Evolutionary conservation across 768 basidiomycete species (phyloP).

Genomic region (Termitomyces titanicus): DNA sequence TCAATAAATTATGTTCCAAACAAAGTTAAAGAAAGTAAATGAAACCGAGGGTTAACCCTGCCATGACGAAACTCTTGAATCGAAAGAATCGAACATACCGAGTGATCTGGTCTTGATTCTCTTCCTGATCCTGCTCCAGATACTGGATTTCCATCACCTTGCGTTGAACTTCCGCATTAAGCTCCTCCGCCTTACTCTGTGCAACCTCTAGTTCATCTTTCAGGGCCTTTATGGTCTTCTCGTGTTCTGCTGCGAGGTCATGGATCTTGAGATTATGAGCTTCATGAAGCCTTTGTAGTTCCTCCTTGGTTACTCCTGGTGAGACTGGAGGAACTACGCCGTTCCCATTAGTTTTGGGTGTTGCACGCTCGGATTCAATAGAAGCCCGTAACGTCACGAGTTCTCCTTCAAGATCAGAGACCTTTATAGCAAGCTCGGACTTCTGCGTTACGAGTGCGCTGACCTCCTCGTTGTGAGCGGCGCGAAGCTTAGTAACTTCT

Average conservation of each 20-base stretch:
- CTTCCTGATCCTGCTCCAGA: conserved; percentile 77
- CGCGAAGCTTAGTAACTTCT: conserved; percentile 61
- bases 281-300: conserved; percentile 73
- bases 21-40: conserved; percentile 47
- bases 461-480: conserved; percentile 60
- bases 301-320: conserved; percentile 66
- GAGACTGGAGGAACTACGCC: conserved; percentile 34
- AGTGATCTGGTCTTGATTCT: conserved; percentile 68
- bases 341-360: conserved; percentile 56
- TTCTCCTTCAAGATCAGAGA: conserved; percentile 80
- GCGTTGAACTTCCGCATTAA: conserved; percentile 57
- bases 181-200: conserved; percentile 44
- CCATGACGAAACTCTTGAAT: conserved; percentile 53
- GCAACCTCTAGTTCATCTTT: conserved; percentile 56
- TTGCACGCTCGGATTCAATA: conserved; percentile 41
- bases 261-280: conserved; percentile 81
- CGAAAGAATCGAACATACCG: conserved; percentile 70
- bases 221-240: conserved; percentile 49
- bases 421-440: conserved; percentile 51
- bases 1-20: conserved; percentile 35
- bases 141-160: conserved; percentile 82
- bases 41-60: conserved; percentile 49
- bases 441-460: conserved; percentile 54
- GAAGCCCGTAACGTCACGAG: conserved; percentile 60
- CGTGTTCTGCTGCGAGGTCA: conserved; percentile 68